phyloP scores from a whole-genome alignment of 306 rosid genomes.

The Cucurbita argyrosperma region DNA sequence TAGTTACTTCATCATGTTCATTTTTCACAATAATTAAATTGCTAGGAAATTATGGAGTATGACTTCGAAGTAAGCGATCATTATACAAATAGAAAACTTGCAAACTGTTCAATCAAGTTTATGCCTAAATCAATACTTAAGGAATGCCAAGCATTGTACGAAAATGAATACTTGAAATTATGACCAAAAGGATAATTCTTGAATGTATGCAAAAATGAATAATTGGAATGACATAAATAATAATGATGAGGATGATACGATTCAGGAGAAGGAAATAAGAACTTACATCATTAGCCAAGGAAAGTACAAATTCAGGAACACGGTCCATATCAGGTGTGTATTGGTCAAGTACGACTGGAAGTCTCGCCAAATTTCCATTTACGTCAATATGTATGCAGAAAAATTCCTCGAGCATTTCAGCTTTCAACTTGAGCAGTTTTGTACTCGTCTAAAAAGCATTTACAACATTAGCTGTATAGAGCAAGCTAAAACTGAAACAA shows the following conservation, averaged over 20 bases:
- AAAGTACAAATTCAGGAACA: conserved; percentile 63
- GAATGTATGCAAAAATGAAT: background rate
- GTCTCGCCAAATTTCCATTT: conserved; percentile 59
- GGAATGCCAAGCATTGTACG: background rate
- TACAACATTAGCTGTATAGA: background rate
- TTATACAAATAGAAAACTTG: background rate
- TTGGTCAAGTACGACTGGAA: conserved; percentile 83
- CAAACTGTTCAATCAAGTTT: background rate
- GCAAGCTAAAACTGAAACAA: background rate
- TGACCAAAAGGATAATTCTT: background rate
- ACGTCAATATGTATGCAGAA: conserved; percentile 56
- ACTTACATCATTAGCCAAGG: conserved; percentile 84
- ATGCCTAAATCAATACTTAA: background rate
- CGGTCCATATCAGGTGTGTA: conserved; percentile 96
- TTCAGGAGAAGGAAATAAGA: background rate
- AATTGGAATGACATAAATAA: conserved; percentile 1
- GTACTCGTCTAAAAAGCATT: conserved; percentile 45
- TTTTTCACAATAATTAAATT: background rate
- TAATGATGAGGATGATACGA: background rate
- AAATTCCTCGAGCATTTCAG: conserved; percentile 54
- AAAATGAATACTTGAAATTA: background rate
- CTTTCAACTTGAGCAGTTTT: conserved; percentile 51
- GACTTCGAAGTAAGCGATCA: background rate
- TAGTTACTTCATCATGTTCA: background rate
- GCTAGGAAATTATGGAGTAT: background rate